Evolutionary conservation across 768 basidiomycete genomes (phyloP).

Genomic region (Tylopilus subfusipes): DNA sequence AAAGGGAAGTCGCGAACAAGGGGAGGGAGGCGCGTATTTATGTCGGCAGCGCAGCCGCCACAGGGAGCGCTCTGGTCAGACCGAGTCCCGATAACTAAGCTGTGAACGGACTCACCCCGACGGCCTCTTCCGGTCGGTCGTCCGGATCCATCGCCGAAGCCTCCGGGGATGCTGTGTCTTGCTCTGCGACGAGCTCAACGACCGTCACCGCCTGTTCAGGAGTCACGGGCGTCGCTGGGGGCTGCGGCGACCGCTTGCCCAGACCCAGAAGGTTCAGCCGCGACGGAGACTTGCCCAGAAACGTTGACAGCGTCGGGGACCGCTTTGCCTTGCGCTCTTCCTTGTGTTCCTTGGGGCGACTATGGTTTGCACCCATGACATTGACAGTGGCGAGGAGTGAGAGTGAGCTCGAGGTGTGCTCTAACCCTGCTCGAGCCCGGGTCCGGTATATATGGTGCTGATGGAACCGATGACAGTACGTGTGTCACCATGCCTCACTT

Average conservation of each 20-base stretch:
- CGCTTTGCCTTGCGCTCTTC: constrained; percentile 26
- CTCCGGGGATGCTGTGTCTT: constrained; percentile 25
- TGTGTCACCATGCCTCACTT: constrained; percentile 26
- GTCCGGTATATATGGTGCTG: constrained; percentile 21
- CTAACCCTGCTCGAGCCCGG: constrained; percentile 14
- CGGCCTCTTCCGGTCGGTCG: constrained; percentile 27
- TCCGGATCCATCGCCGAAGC: constrained; percentile 18
- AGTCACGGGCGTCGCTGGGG: constrained; percentile 26
- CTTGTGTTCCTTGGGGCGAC: constrained; percentile 21
- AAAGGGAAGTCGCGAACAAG: constrained; percentile 7
- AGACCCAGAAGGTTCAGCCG: constrained; percentile 28
- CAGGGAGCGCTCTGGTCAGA: constrained; percentile 15
- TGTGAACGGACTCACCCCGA: constrained; percentile 7
- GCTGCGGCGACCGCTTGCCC: constrained; percentile 30
- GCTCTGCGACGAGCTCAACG: constrained; percentile 12
- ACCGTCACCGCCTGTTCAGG: constrained; percentile 9
- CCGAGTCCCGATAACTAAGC: constrained; percentile 1
- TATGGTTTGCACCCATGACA: constrained; percentile 28
- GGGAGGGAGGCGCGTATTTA: constrained; percentile 12
- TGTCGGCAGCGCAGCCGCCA: constrained; percentile 6
- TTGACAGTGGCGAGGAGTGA: neutral
- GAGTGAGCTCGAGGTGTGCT: constrained; percentile 2
- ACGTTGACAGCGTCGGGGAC: constrained; percentile 21
- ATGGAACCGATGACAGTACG: constrained; percentile 7
- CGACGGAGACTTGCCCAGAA: constrained; percentile 27